Evolutionary conservation across 768 basidiomycete species (phyloP).

Genomic region (Pleurotus eryngii): DNA sequence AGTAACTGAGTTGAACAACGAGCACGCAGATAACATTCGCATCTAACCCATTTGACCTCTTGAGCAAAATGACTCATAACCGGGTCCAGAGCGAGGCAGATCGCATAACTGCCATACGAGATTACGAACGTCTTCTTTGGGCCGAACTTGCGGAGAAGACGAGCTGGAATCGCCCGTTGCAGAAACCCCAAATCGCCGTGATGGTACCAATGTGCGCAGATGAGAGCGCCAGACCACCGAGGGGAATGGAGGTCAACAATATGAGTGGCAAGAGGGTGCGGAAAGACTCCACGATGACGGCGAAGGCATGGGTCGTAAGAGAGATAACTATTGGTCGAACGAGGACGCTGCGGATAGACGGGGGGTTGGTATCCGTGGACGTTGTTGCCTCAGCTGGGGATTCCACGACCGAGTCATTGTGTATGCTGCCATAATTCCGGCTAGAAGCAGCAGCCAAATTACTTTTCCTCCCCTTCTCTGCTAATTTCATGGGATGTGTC

Average conservation of each 20-base stretch:
- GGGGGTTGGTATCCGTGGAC: constrained; percentile 6
- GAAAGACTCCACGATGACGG: constrained; percentile 20
- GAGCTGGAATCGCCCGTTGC: constrained; percentile 54
- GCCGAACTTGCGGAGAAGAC: constrained; percentile 53
- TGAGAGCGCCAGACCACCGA: constrained; percentile 51
- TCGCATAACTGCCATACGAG: constrained; percentile 23
- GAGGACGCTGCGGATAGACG: constrained; percentile 19
- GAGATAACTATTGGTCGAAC: constrained; percentile 21
- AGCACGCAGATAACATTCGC: constrained; percentile 27
- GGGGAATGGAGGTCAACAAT: constrained; percentile 43
- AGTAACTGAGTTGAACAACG: constrained; percentile 27
- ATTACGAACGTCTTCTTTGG: constrained; percentile 44
- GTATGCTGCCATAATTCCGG: not conserved
- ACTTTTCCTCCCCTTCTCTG: not conserved
- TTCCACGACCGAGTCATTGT: constrained; percentile 9
- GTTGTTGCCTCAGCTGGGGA: not conserved
- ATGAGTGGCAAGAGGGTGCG: constrained; percentile 19
- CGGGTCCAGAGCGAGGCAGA: constrained; percentile 30
- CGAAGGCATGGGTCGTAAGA: constrained; percentile 21
- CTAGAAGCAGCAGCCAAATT: no score
- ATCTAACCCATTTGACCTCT: constrained; percentile 30
- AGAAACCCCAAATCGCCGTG: constrained; percentile 41
- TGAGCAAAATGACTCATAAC: constrained; percentile 30
- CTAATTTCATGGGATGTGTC: not conserved
- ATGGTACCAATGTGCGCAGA: constrained; percentile 50